Evolutionary conservation across 495 filamentous ascomycete genomes (phyloP).

Genomic region (Haplographium delicatum): DNA sequence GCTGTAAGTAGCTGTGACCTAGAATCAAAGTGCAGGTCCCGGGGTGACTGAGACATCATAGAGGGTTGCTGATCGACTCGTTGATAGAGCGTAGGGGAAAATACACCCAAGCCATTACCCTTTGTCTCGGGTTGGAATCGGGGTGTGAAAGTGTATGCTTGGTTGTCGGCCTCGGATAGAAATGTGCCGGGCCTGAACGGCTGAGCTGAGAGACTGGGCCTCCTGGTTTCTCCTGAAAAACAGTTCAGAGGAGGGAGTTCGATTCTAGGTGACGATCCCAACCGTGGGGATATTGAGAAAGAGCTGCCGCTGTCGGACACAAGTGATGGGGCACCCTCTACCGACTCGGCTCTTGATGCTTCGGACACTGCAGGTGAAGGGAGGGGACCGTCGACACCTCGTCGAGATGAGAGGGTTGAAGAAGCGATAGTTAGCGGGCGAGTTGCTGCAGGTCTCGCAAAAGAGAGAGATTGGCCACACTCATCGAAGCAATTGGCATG

Average conservation of each 20-base stretch:
- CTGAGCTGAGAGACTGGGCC: slow-evolving; percentile 20
- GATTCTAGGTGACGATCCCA: slow-evolving; percentile 28
- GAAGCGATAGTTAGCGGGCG: slow-evolving; percentile 32
- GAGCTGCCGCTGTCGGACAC: slow-evolving; percentile 65
- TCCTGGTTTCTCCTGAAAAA: slow-evolving; percentile 8
- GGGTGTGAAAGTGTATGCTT: slow-evolving; percentile 4
- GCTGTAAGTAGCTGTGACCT: slow-evolving; percentile 16
- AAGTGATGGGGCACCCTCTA: slow-evolving; percentile 63
- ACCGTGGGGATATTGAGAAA: slow-evolving; percentile 50
- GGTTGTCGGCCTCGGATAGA: slow-evolving; percentile 16
- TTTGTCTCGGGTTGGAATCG: slow-evolving; percentile 16
- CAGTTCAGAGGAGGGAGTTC: slow-evolving; percentile 22
- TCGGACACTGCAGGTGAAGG: slow-evolving; percentile 65
- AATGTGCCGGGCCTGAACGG: slow-evolving; percentile 15
- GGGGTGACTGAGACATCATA: not conserved
- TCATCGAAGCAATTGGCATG: slow-evolving; percentile 21
- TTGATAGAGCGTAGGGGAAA: not conserved
- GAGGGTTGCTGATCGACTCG: not conserved
- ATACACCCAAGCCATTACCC: not conserved
- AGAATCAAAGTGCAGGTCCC: slow-evolving; percentile 14
- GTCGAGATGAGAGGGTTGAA: slow-evolving; percentile 34
- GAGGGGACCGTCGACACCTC: slow-evolving; percentile 54
- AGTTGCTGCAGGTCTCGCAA: slow-evolving; percentile 12
- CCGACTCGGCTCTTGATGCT: slow-evolving; percentile 52
- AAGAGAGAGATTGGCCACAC: slow-evolving; percentile 17